Base-by-base conservation (phyloP, 2,329 filamentous ascomycete species). In the Trichoderma semiorbis region DNA sequence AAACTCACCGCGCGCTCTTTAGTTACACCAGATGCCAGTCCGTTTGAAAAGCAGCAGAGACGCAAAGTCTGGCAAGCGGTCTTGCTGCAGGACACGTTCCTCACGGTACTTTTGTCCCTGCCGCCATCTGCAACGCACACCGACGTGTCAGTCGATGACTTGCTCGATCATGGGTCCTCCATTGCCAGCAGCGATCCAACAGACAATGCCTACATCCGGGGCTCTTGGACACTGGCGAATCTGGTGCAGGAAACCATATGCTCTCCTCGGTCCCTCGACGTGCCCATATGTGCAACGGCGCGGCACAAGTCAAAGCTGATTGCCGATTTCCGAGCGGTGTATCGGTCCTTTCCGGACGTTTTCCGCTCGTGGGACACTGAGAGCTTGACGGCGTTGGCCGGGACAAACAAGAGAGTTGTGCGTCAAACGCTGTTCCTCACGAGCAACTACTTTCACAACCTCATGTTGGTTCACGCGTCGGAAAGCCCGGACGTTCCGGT, bases 1-100 rank as follows among this genome's bases (percentile, higher is more conserved):
- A 26, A n/a, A 26, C 47, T 72, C 32, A 34, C 47, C 21, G 26
- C 21, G 24, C 50, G 11, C 39, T 57, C 16, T 57, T 18, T 18
- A 88, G 87, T 91, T 26, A 88, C 88, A 0, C 92, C 92, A 0
- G 84, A 90, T 47, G 91, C 91, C 1, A 89, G 85, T 4, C 83
- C 86, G 1, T 91, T 92, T 72, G 92, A 95, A 74, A 95, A 94
- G 78, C 92, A 95, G 78, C 90, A 93, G 77, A 87, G 93, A 28
- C 87, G 92, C 64, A 95, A 94, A 78, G 85, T 95, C 2, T 95
- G 93, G 93, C 92, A 95, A 79, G 92, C 93, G 3, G 91, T 95
- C 1, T 84, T 93, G 30, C 87, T 94, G 16, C 93, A 95, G 80
- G 93, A 95, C 79, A 95, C 93, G 0, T 95, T 95, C 78, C 83